These are phyloP conservation scores for Fusarium solani-melongenae DNA, from an alignment of 2,329 filamentous ascomycete genomes.

Conservation along the genomic window DNA sequence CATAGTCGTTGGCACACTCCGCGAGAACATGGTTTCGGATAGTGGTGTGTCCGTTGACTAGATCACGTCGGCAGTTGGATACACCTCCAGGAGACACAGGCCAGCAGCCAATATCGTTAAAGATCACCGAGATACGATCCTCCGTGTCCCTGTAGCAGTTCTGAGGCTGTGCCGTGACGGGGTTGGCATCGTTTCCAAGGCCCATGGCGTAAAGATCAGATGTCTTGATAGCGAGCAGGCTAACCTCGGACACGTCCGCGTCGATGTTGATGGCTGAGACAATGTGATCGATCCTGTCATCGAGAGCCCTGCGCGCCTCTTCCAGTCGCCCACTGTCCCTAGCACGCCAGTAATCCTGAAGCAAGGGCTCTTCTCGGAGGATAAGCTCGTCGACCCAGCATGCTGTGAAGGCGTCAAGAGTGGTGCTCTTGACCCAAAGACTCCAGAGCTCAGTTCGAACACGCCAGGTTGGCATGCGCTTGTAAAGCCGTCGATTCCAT, in stretches of 20 bases:
- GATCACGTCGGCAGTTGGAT: conserved; percentile 32
- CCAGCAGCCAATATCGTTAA: conserved; percentile 36
- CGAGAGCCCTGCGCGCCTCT: conserved; percentile 5
- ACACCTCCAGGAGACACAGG: conserved; percentile 33
- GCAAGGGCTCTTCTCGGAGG: conserved; percentile 26
- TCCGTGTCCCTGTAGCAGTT: conserved; percentile 29
- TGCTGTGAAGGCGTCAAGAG: conserved; percentile 26
- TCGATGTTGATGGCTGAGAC: conserved; percentile 30
- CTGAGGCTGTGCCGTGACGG: conserved; percentile 26
- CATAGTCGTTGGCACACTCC: conserved; percentile 34
- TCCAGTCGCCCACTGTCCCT: conserved; percentile 21
- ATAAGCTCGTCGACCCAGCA: conserved; percentile 34
- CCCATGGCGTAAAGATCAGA: conserved; percentile 35
- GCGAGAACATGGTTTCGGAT: conserved; percentile 35
- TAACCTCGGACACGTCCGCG: conserved; percentile 29
- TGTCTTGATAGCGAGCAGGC: conserved; percentile 27
- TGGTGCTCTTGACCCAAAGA: conserved; percentile 20
- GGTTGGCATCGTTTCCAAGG: conserved; percentile 31
- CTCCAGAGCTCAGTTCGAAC: conserved; percentile 33
- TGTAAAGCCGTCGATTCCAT: conserved; percentile 27
- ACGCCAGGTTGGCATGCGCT: conserved; percentile 28
- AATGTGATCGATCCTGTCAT: conserved; percentile 28
- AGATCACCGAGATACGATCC: conserved; percentile 27
- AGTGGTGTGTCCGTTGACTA: conserved; percentile 34
- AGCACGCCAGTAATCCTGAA: conserved; percentile 24